A percentile compares a stretch with the other conserved stretches of the same genome.
phyloP scores from a whole-genome alignment of 2,329 filamentous ascomycete genomes.

The Trichoderma koningiopsis region DNA sequence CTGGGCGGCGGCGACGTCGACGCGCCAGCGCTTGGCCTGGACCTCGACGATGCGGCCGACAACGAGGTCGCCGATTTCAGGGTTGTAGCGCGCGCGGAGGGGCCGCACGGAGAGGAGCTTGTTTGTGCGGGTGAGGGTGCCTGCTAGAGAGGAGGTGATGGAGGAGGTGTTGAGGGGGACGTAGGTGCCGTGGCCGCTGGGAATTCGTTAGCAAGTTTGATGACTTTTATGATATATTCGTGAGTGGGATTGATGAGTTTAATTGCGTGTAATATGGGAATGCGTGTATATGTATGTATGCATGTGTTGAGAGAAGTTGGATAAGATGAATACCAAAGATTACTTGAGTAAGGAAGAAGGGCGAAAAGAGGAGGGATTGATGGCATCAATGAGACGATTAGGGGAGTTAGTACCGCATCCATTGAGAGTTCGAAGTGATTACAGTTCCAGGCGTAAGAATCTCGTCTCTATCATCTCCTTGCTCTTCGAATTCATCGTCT shows the following conservation, averaged over 20 bases:
- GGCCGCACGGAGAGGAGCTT: conserved; percentile 92
- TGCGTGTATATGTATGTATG: not conserved
- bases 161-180: conserved; percentile 61
- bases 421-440: conserved; percentile 90
- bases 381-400: not conserved
- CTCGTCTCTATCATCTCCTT: conserved; percentile 38
- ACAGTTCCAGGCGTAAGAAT: conserved; percentile 88
- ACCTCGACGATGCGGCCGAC: conserved; percentile 93
- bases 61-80: conserved; percentile 94
- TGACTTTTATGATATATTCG: not conserved
- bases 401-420: conserved; percentile 69
- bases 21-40: conserved; percentile 90
- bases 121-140: conserved; percentile 90
- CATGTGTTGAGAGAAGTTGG: too few species aligned
- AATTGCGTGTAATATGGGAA: not conserved
- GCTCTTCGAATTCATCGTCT: conserved; percentile 31
- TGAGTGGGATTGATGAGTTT: not conserved
- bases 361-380: too few species aligned
- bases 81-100: conserved; percentile 87
- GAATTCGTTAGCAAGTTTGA: conserved; percentile 23
- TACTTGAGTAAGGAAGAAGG: not conserved
- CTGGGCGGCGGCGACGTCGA: conserved; percentile 87
- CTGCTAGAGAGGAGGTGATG: conserved; percentile 88
- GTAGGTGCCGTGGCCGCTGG: conserved; percentile 90
- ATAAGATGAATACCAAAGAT: too few species aligned